Base-by-base conservation (phyloP, 805 yeast species). In the Clavispora phyllophila region DNA sequence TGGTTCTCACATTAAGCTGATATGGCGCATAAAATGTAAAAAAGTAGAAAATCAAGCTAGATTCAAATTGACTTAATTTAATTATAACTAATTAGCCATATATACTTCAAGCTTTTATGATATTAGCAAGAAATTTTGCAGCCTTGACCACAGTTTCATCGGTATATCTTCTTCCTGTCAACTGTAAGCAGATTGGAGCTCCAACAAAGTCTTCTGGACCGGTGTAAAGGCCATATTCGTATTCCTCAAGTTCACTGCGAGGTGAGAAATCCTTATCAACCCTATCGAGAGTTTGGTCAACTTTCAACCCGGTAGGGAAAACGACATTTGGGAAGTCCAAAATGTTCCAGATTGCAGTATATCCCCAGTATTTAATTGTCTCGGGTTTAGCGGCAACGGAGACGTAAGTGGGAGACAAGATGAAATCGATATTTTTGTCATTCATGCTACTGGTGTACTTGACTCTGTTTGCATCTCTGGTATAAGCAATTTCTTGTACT, bases 281-380 rank as follows among this genome's bases (percentile, higher is more conserved):
- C 4, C 36, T 41, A 32, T 54, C 58, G n/a, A 49, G 41, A 9
- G 31, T 10, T 4, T 45, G 43, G 15, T 50, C 54, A 18, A 50
- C 55, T 7, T 31, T 31, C 35, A 54, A 39, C 1, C 56, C 58
- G 12, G 49, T 52, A 10, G 58, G 58, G 36, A 54, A 53, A 10
- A 51, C 43, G 20, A 51, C 55, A 36, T 51, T 51, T 37, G 55
- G 55, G 29, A 51, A 51, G 35, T 51, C 55, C 20, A 51, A 46
- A 28, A 51, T 49, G 42, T 51, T 51, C 55, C 55, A 51, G 27
- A 51, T 42, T 35, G 43, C 45, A 22, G 55, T 49, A 45, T 51
- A 51, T 15, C 55, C 55, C 55, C 55, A 51, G 48, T 51, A 51
- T n/a, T 37, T 36, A 22, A 43, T 41, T 15, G 48, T 39, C 25